Conservation (phyloP, 1,284 basidiomycete genomes). For the Polyporus tsugae region DNA sequence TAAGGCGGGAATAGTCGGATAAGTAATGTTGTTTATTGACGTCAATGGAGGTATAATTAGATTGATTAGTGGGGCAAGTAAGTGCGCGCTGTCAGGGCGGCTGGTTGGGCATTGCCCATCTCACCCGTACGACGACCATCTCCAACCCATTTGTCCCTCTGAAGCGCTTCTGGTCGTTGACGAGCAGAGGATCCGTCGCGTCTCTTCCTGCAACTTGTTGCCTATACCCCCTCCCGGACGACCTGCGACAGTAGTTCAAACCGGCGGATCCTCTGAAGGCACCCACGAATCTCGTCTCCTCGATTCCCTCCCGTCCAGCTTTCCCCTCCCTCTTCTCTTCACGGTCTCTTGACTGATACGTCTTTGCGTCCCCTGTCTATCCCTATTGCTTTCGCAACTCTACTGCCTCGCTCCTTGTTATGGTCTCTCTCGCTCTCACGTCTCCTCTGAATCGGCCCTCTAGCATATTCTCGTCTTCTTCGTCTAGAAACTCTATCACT, state of each 20-base stretch:
- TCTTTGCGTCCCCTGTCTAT: slow-evolving; percentile 32
- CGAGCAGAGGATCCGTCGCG: slow-evolving; percentile 57
- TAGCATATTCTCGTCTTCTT: slow-evolving; percentile 42
- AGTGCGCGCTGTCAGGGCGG: slow-evolving; percentile 15
- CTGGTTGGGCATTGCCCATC: slow-evolving; percentile 26
- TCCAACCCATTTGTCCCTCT: slow-evolving; percentile 30
- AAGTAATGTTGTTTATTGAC: not conserved
- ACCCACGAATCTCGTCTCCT: slow-evolving; percentile 24
- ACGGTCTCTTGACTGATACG: slow-evolving; percentile 21
- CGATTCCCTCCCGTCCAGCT: slow-evolving; percentile 21
- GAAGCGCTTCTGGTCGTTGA: slow-evolving; percentile 33
- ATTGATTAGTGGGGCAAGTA: slow-evolving; percentile 16
- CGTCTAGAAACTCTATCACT: slow-evolving; percentile 41
- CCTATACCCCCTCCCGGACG: slow-evolving; percentile 47
- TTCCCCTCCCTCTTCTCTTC: slow-evolving; percentile 31
- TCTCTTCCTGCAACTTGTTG: slow-evolving; percentile 50
- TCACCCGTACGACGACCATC: slow-evolving; percentile 28
- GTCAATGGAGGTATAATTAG: not conserved
- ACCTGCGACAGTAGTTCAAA: slow-evolving; percentile 54
- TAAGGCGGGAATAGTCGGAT: slow-evolving; percentile 11
- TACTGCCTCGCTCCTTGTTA: slow-evolving; percentile 45
- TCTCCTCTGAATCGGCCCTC: slow-evolving; percentile 47
- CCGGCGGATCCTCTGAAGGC: slow-evolving; percentile 59
- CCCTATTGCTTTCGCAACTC: slow-evolving; percentile 37
- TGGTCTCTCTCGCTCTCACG: slow-evolving; percentile 52